These are phyloP conservation scores for Coemansia sp. DNA, from an alignment of 192 early-diverging fungal species.

Conservation along the genomic window DNA sequence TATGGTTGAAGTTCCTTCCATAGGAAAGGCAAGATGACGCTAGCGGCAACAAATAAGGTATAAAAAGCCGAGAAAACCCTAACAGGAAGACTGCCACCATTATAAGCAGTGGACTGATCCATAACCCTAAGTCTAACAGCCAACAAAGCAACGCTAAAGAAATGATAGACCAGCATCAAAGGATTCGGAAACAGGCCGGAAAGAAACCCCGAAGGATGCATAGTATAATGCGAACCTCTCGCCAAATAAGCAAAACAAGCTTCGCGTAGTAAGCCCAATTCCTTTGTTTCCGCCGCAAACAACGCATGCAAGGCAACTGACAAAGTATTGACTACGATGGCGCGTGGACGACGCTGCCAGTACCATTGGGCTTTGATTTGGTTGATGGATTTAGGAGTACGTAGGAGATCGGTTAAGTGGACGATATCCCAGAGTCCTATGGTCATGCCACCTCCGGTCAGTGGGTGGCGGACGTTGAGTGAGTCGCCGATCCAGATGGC, in stretches of 20 bases:
- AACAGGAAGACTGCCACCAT: conserved; percentile 18
- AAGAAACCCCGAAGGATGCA: conserved; percentile 82
- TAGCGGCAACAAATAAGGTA: conserved; percentile 59
- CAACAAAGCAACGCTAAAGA: conserved; percentile 84
- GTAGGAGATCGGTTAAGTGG: conserved; percentile 65
- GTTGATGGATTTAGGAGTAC: conserved; percentile 51
- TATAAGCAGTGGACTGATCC: conserved; percentile 16
- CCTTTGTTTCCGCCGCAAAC: conserved; percentile 75
- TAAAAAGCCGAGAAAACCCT: conserved; percentile 33
- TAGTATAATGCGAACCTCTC: conserved; percentile 78
- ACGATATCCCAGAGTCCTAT: conserved; percentile 93
- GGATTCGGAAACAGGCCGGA: conserved; percentile 82
- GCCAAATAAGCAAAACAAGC: conserved; percentile 89
- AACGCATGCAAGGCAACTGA: conserved; percentile 90
- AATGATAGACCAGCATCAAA: conserved; percentile 79
- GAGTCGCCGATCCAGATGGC: conserved; percentile 91
- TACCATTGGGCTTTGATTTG: conserved; percentile 64
- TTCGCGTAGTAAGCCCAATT: conserved; percentile 73
- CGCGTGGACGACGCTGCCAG: conserved; percentile 74
- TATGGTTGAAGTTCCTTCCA: conserved; percentile 48
- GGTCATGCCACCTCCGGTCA: conserved; percentile 98
- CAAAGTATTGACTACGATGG: conserved; percentile 83
- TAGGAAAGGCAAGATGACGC: conserved; percentile 55
- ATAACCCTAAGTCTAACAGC: conserved; percentile 37
- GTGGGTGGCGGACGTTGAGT: conserved; percentile 93